Conservation (phyloP, 768 basidiomycete genomes). For the Lyophyllum shimeji region DNA sequence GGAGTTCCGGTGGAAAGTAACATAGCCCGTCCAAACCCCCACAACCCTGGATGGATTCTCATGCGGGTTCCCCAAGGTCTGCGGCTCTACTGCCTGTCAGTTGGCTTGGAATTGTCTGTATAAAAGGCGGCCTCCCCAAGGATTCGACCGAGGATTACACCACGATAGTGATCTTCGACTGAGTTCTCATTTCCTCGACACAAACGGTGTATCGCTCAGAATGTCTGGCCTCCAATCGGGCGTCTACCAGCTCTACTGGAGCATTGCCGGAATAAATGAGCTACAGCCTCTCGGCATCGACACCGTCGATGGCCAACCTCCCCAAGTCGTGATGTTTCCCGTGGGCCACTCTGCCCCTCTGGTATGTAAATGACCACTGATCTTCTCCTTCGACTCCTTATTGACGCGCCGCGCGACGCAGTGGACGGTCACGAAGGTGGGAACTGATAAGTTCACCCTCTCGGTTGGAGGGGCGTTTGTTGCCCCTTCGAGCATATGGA, state of each 20-base stretch:
- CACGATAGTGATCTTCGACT: too few relatives aligned
- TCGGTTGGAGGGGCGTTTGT: background rate
- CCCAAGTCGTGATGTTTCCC: slow-evolving; percentile 1
- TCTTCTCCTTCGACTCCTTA: too few relatives aligned
- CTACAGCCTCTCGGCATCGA: slow-evolving; percentile 1
- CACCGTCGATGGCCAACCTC: slow-evolving; percentile 5
- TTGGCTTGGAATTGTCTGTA: background rate
- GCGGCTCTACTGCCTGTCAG: background rate
- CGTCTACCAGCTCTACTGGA: slow-evolving; percentile 5
- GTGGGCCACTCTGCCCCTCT: background rate
- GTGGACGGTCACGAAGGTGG: slow-evolving; percentile 1
- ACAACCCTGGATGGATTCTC: background rate
- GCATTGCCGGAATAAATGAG: background rate
- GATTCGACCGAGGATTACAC: too few relatives aligned
- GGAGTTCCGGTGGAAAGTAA: background rate
- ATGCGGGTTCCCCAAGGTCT: background rate
- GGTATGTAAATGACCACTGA: background rate
- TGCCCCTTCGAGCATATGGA: slow-evolving; percentile 2
- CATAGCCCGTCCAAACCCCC: background rate
- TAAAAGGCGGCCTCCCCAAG: background rate
- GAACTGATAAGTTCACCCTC: background rate
- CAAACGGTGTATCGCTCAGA: too few relatives aligned
- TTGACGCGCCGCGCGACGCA: background rate
- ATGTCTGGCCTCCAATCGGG: background rate
- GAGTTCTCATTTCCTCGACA: background rate